These are phyloP conservation scores for Paramyrothecium roridum DNA, from an alignment of 2,329 filamentous ascomycete species.

Conservation along the genomic window DNA sequence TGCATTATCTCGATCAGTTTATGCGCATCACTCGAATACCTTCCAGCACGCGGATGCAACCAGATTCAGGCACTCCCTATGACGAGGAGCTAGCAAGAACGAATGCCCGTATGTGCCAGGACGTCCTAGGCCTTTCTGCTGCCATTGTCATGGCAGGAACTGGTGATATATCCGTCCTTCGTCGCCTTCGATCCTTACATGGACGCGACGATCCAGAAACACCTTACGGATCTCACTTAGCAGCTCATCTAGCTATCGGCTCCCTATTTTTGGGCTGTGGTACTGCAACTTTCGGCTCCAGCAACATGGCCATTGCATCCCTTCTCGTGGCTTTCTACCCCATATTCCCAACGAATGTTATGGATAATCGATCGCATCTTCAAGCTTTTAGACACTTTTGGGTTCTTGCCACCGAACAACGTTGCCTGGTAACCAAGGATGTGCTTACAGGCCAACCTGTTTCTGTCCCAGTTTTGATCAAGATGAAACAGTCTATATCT, in stretches of 20 bases:
- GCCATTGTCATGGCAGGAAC: conserved; percentile 95
- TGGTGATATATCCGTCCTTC: conserved; percentile 81
- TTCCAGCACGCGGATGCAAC: conserved; percentile 19
- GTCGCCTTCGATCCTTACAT: conserved; percentile 82
- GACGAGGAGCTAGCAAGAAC: conserved; percentile 81
- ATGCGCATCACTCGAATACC: conserved; percentile 69
- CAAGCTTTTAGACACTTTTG: conserved; percentile 97
- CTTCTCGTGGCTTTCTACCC: conserved; percentile 93
- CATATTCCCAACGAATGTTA: conserved; percentile 81
- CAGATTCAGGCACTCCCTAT: conserved; percentile 51
- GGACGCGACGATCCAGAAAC: conserved; percentile 80
- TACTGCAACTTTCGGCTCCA: conserved; percentile 87
- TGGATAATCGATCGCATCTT: conserved; percentile 91
- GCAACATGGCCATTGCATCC: conserved; percentile 79
- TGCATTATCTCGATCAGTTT: conserved; percentile 83
- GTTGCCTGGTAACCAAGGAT: conserved; percentile 86
- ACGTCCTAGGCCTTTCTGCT: conserved; percentile 76
- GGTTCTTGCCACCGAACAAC: conserved; percentile 87
- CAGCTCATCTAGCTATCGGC: conserved; percentile 87
- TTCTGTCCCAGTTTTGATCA: conserved; percentile 66
- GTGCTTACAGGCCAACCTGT: conserved; percentile 79
- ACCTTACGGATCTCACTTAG: conserved; percentile 90
- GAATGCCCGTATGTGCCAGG: conserved; percentile 87
- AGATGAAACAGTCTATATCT: conserved; percentile 43
- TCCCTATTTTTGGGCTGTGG: conserved; percentile 89